Percentiles rank a stretch among this genome's conserved stretches.
These are phyloP conservation scores for Dorcoceras hygrometricum DNA, from an alignment of 257 asterid genomes.

Conservation along the genomic window DNA sequence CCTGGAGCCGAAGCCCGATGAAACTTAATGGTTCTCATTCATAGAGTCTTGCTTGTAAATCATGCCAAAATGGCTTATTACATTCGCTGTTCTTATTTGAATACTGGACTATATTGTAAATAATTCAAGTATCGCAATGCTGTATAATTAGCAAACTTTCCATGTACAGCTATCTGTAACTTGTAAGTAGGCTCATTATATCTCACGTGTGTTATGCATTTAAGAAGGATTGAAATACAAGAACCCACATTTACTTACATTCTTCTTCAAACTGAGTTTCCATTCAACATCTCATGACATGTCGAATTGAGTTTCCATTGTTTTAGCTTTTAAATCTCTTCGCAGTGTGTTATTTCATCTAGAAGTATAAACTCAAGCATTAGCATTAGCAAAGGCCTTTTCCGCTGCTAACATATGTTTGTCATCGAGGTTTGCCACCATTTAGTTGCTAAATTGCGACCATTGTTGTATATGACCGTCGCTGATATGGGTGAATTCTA, in stretches of 20 bases:
- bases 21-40: constrained; percentile 25
- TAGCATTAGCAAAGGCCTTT: too few species aligned
- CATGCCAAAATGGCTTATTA: not conserved
- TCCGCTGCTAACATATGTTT: too few species aligned
- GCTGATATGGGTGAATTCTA: too few species aligned
- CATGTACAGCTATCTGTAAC: not conserved
- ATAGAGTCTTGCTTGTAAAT: not conserved
- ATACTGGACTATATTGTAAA: constrained; percentile 7
- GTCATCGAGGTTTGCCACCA: too few species aligned
- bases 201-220: not conserved
- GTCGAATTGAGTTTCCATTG: too few species aligned
- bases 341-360: not conserved
- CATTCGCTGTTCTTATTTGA: not conserved
- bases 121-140: not conserved
- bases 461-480: too few species aligned
- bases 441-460: too few species aligned
- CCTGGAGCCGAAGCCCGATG: constrained; percentile 54
- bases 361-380: too few species aligned
- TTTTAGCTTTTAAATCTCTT: too few species aligned
- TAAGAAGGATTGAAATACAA: not conserved
- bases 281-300: not conserved
- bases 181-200: not conserved
- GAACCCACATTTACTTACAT: too few species aligned
- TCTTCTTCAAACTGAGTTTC: not conserved
- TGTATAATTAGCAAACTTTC: not conserved